Base-by-base conservation (phyloP, 2,329 filamentous ascomycete genomes). In the Coniosporium tulheliwenetii region DNA sequence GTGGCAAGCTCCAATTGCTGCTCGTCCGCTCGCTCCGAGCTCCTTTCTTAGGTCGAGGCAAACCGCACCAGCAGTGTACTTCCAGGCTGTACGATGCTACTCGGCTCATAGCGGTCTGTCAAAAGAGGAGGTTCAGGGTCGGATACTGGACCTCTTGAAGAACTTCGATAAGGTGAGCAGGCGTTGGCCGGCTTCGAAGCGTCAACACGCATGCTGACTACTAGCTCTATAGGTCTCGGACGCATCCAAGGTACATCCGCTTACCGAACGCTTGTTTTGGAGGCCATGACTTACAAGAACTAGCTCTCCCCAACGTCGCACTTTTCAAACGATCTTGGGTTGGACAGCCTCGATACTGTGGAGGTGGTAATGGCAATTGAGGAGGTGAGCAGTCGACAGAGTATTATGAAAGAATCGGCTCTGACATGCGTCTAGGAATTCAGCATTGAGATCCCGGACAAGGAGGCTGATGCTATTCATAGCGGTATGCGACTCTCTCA, bases 281-380 rank as follows among this genome's bases (percentile, higher is more conserved):
- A 39, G 29, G 38, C 30, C 15, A 40, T 29, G 29, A 13, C 35
- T 36, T 32, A 12, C 29, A 29, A 36, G 33, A 41, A 14, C 45
- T 54, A 96, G 89, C 85, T 98, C 61, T 85, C 79, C 57, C 67
- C 76, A 48, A 72, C 70, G 41, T 81, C 89, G 44, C 87, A 96
- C 75, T 98, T 98, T 69, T 75, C 85, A 60, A 96, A 95, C 64
- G 89, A 98, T 67, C 82, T 98, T 48, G 91, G 87, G 50, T 73
- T 98, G 56, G 91, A 98, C 71, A 93, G 83, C 68, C 76, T 98
- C 64, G 91, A 98, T 65, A 95, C 91, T 48, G 91, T 98, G 48
- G 91, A 98, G 74, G 91, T 98, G 51, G 91, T 98, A 55, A 98
- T 98, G 91, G 91, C 91, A 51, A 96, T 98, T 67, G 91, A 98